These are phyloP conservation scores for Aspergillus sp. DNA, from an alignment of 2,329 filamentous ascomycete species.

Conservation along the genomic window DNA sequence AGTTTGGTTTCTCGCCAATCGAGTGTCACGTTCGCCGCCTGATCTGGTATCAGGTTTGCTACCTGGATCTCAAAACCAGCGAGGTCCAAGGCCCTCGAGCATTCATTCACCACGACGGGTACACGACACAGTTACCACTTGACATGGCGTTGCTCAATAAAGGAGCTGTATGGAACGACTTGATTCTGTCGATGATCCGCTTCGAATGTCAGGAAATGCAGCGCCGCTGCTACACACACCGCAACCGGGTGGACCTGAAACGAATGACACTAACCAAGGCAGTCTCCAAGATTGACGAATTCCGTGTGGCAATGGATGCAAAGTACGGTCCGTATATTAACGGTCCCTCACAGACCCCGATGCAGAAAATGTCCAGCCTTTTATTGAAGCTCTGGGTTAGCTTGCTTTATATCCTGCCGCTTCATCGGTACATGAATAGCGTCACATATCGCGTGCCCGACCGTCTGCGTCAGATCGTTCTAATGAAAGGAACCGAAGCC, in stretches of 20 bases:
- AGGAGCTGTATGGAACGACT: neutral
- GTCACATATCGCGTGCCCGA: slow-evolving; percentile 7
- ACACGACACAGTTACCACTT: slow-evolving; percentile 1
- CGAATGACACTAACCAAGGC: slow-evolving; percentile 3
- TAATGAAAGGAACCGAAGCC: neutral
- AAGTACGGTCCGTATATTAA: slow-evolving; percentile 7
- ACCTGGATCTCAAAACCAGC: slow-evolving; percentile 3
- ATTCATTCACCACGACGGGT: slow-evolving; percentile 6
- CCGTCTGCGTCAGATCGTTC: slow-evolving; percentile 10
- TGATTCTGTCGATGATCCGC: neutral
- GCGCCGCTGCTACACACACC: neutral
- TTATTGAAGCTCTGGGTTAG: neutral
- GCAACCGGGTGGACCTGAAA: neutral
- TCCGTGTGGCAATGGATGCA: slow-evolving; percentile 4
- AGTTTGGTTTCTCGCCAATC: neutral
- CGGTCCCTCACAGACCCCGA: neutral
- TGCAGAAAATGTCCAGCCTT: neutral
- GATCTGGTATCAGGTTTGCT: slow-evolving; percentile 12
- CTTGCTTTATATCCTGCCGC: neutral
- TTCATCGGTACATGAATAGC: slow-evolving; percentile 9
- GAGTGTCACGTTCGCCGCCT: slow-evolving; percentile 5
- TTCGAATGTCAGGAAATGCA: slow-evolving; percentile 14
- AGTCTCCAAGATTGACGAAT: slow-evolving; percentile 1
- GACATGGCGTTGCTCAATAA: neutral
- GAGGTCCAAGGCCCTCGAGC: neutral